These are phyloP conservation scores for Cercospora sp. DNA, from an alignment of 2,329 filamentous ascomycete genomes.

Conservation along the genomic window DNA sequence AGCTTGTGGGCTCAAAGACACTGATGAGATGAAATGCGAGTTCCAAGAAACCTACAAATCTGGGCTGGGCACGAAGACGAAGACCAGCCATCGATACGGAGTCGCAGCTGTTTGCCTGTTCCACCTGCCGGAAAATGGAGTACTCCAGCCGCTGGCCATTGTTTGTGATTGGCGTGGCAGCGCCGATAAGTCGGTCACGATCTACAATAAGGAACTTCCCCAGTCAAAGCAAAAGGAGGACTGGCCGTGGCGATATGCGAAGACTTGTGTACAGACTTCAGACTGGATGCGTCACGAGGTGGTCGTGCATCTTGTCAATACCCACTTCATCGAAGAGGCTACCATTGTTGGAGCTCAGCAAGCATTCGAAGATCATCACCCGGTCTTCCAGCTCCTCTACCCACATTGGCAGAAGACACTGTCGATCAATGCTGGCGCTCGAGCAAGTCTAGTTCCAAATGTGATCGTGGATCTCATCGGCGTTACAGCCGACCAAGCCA, in stretches of 20 bases:
- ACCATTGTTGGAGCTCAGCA: constrained; percentile 27
- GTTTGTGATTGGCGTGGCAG: constrained; percentile 50
- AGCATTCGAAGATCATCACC: constrained; percentile 51
- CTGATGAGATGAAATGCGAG: constrained; percentile 23
- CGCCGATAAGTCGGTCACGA: constrained; percentile 49
- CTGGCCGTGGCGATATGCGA: constrained; percentile 57
- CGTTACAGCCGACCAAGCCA: constrained; percentile 42
- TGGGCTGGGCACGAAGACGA: constrained; percentile 13
- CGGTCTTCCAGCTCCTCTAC: constrained; percentile 47
- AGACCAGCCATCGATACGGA: constrained; percentile 20
- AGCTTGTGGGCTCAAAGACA: constrained; percentile 30
- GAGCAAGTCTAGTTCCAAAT: constrained; percentile 48
- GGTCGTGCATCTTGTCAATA: constrained; percentile 45
- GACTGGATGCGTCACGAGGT: constrained; percentile 54
- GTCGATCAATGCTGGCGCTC: constrained; percentile 52
- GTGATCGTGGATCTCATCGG: constrained; percentile 50
- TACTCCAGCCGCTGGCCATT: constrained; percentile 53
- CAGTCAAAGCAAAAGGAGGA: constrained; percentile 46
- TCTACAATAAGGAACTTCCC: constrained; percentile 52
- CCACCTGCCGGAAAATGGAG: constrained; percentile 42
- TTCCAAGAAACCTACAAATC: constrained; percentile 21
- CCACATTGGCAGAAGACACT: constrained; percentile 56
- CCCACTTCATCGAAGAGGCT: constrained; percentile 29
- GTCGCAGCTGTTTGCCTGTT: constrained; percentile 34
- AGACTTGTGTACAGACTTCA: constrained; percentile 51